phyloP scores from a whole-genome alignment of 805 yeast species.

The Maudiozyma turicensis region DNA sequence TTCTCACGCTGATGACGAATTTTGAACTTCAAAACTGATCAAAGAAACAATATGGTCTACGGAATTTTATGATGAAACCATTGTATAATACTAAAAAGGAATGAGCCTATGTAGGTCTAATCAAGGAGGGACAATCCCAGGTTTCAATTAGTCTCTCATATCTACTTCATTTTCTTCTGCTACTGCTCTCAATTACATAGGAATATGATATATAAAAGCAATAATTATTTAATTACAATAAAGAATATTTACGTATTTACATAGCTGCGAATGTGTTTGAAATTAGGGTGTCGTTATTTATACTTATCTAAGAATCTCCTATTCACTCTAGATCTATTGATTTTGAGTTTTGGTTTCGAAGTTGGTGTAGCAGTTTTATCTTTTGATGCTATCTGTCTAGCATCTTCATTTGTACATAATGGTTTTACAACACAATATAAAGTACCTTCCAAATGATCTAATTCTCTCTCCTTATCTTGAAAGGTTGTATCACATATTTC shows the following conservation, averaged over 20 bases:
- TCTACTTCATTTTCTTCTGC: too few relatives aligned
- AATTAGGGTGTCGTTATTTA: not conserved
- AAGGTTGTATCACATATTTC: not conserved
- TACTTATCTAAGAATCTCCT: not conserved
- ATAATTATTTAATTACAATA: not conserved
- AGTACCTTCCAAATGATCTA: not conserved
- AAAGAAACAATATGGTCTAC: not conserved
- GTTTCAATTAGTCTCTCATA: too few relatives aligned
- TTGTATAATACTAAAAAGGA: too few relatives aligned
- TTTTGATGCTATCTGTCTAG: not conserved
- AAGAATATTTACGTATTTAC: not conserved
- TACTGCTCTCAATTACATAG: too few relatives aligned
- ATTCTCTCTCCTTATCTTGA: not conserved
- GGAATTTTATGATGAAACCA: too few relatives aligned
- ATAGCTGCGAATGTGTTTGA: not conserved
- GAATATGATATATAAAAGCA: too few relatives aligned
- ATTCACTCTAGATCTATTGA: not conserved
- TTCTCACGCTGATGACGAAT: slow-evolving; percentile 67
- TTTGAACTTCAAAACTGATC: not conserved
- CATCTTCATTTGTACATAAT: not conserved
- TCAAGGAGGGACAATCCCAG: too few relatives aligned
- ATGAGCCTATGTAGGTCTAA: too few relatives aligned
- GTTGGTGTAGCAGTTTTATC: not conserved
- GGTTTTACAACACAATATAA: not conserved
- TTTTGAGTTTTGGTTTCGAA: not conserved